A percentile compares a stretch with the other conserved stretches of the same genome.
Evolutionary conservation across 805 yeast species (phyloP).

Genomic region (Schwanniomyces polymorphus): DNA sequence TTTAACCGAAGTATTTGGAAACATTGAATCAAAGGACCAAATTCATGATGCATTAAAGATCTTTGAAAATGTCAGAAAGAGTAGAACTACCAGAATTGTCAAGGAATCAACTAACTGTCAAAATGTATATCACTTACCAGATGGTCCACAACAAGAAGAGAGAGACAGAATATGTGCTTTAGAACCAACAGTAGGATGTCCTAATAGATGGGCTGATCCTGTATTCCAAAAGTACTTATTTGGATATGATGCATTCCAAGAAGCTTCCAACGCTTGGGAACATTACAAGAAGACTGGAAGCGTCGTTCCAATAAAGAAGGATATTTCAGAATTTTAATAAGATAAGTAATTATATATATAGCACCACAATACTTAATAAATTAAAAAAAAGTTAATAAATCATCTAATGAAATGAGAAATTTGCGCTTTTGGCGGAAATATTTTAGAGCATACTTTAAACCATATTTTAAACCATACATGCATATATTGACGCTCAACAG

Average conservation of each 20-base stretch:
- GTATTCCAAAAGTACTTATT: constrained; percentile 24
- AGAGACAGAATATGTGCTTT: constrained; percentile 16
- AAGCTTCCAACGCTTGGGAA: constrained; percentile 18
- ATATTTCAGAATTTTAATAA: neutral
- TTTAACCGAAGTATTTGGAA: constrained; percentile 17
- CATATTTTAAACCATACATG: too few species aligned
- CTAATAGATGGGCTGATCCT: constrained; percentile 24
- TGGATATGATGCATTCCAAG: constrained; percentile 23
- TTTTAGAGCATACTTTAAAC: too few species aligned
- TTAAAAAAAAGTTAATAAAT: neutral
- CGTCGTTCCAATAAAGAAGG: neutral
- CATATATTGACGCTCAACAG: too few species aligned
- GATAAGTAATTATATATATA: neutral
- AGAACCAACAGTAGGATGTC: constrained; percentile 19
- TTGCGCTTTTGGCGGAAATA: too few species aligned
- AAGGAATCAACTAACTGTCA: constrained; percentile 17
- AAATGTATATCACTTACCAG: constrained; percentile 23
- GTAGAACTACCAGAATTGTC: constrained; percentile 24
- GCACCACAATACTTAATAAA: neutral
- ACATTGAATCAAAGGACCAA: constrained; percentile 14
- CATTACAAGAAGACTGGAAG: constrained; percentile 5
- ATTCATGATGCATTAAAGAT: constrained; percentile 14
- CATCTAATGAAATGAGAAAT: too few species aligned
- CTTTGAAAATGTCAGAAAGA: constrained; percentile 19
- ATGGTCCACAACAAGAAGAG: constrained; percentile 22